Conservation (phyloP, 345 rosid genomes). For the Hibiscus trionum region DNA sequence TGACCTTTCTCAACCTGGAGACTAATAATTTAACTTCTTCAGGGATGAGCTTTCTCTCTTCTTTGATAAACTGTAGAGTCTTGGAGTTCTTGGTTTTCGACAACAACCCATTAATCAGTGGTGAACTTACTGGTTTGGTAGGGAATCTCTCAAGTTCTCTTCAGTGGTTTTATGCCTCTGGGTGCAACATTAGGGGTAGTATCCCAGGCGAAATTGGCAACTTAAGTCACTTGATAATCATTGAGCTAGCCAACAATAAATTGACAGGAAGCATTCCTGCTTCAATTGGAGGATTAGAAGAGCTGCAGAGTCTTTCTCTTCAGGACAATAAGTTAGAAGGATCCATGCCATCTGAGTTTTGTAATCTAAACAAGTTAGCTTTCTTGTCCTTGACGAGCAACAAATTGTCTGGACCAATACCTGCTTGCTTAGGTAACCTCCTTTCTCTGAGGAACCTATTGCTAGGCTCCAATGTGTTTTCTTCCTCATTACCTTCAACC, state of each 20-base stretch:
- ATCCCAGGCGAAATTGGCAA: not conserved
- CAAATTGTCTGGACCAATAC: constrained; percentile 1
- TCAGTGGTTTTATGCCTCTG: not conserved
- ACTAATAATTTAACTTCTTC: not conserved
- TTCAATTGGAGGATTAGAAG: not conserved
- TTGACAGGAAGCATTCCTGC: constrained; percentile 10
- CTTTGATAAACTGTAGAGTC: not conserved
- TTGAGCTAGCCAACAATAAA: not conserved
- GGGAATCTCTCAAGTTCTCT: constrained; percentile 1
- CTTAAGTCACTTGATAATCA: not conserved
- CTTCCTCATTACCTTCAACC: constrained; percentile 10
- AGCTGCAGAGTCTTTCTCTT: constrained; percentile 2
- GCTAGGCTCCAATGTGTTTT: constrained; percentile 3
- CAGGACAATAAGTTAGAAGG: not conserved
- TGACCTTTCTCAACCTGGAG: not conserved
- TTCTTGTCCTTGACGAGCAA: not conserved
- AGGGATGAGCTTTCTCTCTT: not conserved
- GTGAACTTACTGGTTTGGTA: not conserved
- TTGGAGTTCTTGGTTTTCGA: not conserved
- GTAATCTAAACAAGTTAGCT: not conserved
- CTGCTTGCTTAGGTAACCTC: not conserved
- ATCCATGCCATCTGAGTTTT: not conserved
- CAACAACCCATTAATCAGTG: not conserved
- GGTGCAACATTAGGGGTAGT: not conserved
- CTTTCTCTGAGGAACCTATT: not conserved